Percentiles rank a stretch among this genome's conserved stretches.
Evolutionary conservation across 1,284 basidiomycete genomes (phyloP).

Genomic region (Melampsora larici-populina): DNA sequence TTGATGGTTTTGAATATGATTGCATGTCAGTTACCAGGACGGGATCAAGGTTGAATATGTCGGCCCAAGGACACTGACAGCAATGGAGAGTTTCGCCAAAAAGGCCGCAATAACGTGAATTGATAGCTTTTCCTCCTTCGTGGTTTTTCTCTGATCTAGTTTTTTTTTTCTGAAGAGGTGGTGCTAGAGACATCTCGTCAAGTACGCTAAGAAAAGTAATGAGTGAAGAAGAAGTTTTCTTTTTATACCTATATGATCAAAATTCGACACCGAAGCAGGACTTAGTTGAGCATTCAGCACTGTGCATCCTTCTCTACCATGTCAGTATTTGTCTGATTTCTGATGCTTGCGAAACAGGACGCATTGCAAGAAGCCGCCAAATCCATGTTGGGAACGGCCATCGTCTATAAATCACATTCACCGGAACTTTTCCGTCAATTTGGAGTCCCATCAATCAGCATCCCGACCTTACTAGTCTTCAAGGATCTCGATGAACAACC

Average conservation of each 20-base stretch:
- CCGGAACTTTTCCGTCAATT: not conserved
- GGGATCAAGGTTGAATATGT: constrained; percentile 22
- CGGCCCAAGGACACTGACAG: constrained; percentile 11
- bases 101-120: constrained; percentile 29
- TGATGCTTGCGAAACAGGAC: not conserved
- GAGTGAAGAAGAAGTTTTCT: constrained; percentile 16
- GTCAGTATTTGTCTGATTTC: not conserved
- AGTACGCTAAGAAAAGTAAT: constrained; percentile 6
- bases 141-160: not conserved
- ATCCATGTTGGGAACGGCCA: constrained; percentile 6
- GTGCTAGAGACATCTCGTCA: constrained; percentile 6
- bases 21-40: constrained; percentile 13
- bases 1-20: not conserved
- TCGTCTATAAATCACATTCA: constrained; percentile 6
- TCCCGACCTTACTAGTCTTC: constrained; percentile 16
- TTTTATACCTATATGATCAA: constrained; percentile 17
- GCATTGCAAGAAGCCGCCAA: constrained; percentile 5
- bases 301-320: not conserved
- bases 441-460: not conserved
- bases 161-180: constrained; percentile 7
- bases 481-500: constrained; percentile 19
- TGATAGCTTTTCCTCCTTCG: not conserved
- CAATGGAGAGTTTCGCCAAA: constrained; percentile 5
- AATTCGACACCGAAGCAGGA: not conserved
- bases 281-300: not conserved